Conservation (phyloP, 257 asterid genomes). For the Leonotis leonurus region DNA sequence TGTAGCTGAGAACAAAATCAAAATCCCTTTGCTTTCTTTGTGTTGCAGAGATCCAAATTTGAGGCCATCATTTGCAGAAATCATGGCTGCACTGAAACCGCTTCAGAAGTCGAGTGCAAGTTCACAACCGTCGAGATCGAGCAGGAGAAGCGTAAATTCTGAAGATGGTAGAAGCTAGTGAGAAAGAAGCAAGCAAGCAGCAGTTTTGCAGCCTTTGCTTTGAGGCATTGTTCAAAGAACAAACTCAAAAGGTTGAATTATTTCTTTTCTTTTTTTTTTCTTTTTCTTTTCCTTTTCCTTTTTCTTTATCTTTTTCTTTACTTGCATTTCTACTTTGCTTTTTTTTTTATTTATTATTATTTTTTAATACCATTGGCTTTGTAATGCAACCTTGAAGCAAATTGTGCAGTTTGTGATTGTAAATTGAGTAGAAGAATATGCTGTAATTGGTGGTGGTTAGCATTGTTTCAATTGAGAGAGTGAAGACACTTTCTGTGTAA, state of each 20-base stretch:
- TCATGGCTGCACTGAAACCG: constrained; percentile 85
- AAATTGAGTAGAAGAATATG: constrained; percentile 34
- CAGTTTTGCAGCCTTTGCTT: constrained; percentile 15
- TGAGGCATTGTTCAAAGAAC: neutral
- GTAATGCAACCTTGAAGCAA: constrained; percentile 33
- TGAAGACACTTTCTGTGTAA: neutral
- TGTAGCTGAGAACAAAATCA: neutral
- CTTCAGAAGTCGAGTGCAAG: constrained; percentile 64
- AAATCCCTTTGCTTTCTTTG: no score
- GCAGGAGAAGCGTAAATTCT: constrained; percentile 29
- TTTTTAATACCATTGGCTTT: constrained; percentile 30
- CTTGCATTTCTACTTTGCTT: neutral
- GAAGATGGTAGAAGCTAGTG: constrained; percentile 34
- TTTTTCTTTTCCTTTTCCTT: neutral
- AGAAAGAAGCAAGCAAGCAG: constrained; percentile 14
- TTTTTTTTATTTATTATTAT: neutral
- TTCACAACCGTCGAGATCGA: constrained; percentile 45
- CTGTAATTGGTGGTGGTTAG: constrained; percentile 31
- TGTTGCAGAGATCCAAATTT: constrained; percentile 63
- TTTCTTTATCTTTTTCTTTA: neutral
- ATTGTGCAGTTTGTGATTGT: constrained; percentile 43
- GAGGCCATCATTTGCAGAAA: constrained; percentile 82
- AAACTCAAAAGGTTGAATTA: neutral
- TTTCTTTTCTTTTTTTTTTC: neutral
- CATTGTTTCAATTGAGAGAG: constrained; percentile 15